Evolutionary conservation across 169 alveolate species (phyloP), one percentile per base, ranked within the genome.

Genomic region (Plasmodium fragile): DNA sequence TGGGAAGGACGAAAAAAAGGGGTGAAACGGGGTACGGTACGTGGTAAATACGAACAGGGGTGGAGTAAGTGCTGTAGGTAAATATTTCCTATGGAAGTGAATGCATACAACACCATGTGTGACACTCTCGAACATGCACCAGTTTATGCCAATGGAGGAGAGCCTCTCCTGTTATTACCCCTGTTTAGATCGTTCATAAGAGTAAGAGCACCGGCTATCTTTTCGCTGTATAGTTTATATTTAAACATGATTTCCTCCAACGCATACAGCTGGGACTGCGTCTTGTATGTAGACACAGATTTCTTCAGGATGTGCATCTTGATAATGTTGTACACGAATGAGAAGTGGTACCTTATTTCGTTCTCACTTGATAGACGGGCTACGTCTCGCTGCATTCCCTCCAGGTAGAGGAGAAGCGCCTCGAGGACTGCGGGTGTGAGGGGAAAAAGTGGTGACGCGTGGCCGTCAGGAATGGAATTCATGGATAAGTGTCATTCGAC

Each of bases 201-300:
- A 49, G 49, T 79, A 18, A 89, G 73, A 4, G 78, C 59, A 49
- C 8, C 45, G 18, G 77, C 72, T 78, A 89, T 39, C 13, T 89
- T 89, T 70, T 89, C 82, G 89, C 81, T 78, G 72, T 89, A 89
- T 39, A 89, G 32, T 30, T 89, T 77, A 65, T 89, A 65, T 28
- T 89, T 77, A 78, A 89, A 89, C 70, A 89, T 89, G 30, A 78
- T 89, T 89, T 89, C 80, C 52, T 89, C 90, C 71, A 89, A 11
- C 32, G 81, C 22, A 28, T 32, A 53, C 11, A 89, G 49, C 32
- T 78, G 28, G 70, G 11, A 25, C 25, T 77, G n/a, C n/a, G 36
- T 78, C 81, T 28, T 43, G 18, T 77, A 10, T 28, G 79, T 11
- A 0, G 28, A 18, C n/a, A 41, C 41, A 1, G 30, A 41, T 36